Evolutionary conservation across 495 filamentous ascomycete genomes (phyloP), one percentile per base, ranked within the genome.

Genomic region (Penicillium pulvis): DNA sequence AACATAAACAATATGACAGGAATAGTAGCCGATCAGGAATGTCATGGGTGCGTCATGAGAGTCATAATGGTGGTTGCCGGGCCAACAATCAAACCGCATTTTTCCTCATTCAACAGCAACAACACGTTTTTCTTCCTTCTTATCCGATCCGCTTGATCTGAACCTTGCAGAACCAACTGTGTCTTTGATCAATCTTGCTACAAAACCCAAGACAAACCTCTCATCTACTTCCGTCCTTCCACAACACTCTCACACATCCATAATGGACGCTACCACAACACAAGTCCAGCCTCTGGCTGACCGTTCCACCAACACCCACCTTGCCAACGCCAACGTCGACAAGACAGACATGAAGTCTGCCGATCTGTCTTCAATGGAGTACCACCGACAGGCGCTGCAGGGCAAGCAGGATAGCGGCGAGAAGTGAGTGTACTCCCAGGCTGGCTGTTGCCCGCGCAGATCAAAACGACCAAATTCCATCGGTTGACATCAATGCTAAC

Each of bases 381-480:
- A 92, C 64, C 90, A 93, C 71, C 86, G 90, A 42, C 86, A 92
- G 73, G 76, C 87, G 17, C 70, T 95, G 56, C 85, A 92, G 73
- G 84, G 79, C 35, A 89, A 88, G 75, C 74, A 93, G 52, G 84
- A 88, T 31, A 69, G 60, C 35, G 74, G 85, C 62, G 85, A 84
- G 45, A 83, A 85, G 90, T 93, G 77, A 71, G 82, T 75, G 10
- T 2, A 31, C n/a, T 6, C 24, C 28, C 6, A 10, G 10, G n/a
- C 24, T 26, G 19, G 10, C 28, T 9, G 4, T 19, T 6, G 14
- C 9, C 16, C 17, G 23, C 17, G 41, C 28, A 28, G 28, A 28
- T 28, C 28, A 28, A 7, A 28, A 28, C 28, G 28, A 28, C 28
- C 28, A 7, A 28, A 23, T 1, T 23, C 20, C 20, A 2, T 23